A percentile compares a stretch with the other conserved stretches of the same genome.
Conservation (phyloP, 495 filamentous ascomycete species). For the Sordaria brevicollis region DNA sequence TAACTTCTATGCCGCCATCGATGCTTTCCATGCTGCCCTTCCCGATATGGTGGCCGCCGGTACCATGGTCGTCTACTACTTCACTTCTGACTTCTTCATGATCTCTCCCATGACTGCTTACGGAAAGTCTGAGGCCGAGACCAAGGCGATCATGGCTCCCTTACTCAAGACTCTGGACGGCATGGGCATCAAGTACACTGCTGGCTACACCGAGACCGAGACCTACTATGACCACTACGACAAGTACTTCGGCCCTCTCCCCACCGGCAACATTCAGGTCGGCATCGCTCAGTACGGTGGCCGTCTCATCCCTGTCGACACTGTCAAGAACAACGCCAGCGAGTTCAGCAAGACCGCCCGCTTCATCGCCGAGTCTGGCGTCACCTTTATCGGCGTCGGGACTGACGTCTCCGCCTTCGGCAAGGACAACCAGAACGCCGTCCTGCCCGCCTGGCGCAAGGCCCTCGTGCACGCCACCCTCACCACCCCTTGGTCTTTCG, state of each 20-base stretch:
- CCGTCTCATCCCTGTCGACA: conserved; percentile 46
- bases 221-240: conserved; percentile 39
- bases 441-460: conserved; percentile 38
- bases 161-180: conserved; percentile 19
- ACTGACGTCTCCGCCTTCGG: conserved; percentile 20
- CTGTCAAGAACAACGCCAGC: conserved; percentile 26
- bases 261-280: conserved; percentile 32
- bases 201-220: conserved; percentile 19
- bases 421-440: conserved; percentile 30
- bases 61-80: conserved; percentile 34
- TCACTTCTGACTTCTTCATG: conserved; percentile 36
- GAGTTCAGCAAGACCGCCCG: conserved; percentile 29
- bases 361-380: conserved; percentile 29
- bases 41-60: conserved; percentile 15
- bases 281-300: conserved; percentile 46
- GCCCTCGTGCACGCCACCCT: conserved; percentile 15
- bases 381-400: conserved; percentile 27
- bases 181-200: conserved; percentile 20
- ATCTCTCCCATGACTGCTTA: conserved; percentile 33
- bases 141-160: conserved; percentile 25
- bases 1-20: conserved; percentile 29
- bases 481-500: conserved; percentile 16
- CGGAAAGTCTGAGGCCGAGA: conserved; percentile 23
- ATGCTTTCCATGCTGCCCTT: conserved; percentile 17
- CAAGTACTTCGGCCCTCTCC: conserved; percentile 31